A percentile compares a stretch with the other conserved stretches of the same genome.
These are phyloP conservation scores for Capsicum baccatum DNA, from an alignment of 257 asterid species.

Conservation along the genomic window DNA sequence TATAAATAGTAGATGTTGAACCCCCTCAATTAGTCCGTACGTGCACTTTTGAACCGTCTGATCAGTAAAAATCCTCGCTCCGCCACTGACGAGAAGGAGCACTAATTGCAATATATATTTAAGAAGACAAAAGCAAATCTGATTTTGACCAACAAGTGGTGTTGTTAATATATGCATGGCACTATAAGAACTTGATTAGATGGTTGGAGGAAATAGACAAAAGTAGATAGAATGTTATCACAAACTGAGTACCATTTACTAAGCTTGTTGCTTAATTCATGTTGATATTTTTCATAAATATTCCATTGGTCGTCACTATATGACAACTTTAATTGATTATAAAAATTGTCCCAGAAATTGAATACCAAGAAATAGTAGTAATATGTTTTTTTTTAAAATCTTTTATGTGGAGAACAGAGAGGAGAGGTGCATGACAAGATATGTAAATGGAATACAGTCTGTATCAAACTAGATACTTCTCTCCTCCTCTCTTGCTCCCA, in stretches of 20 bases:
- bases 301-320: background rate
- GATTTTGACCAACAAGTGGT: background rate
- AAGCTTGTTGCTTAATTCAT: constrained; percentile 24
- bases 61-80: no score
- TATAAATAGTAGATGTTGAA: no score
- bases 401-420: constrained; percentile 18
- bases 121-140: background rate
- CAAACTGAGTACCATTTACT: background rate
- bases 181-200: background rate
- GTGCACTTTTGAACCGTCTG: no score
- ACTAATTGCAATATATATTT: constrained; percentile 2
- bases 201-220: background rate
- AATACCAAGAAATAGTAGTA: background rate
- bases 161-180: background rate
- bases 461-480: constrained; percentile 13
- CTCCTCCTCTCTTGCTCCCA: background rate
- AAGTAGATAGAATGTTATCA: background rate
- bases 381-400: background rate
- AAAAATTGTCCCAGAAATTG: background rate
- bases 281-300: background rate
- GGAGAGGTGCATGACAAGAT: background rate
- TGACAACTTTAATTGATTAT: background rate
- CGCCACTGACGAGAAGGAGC: background rate
- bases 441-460: constrained; percentile 37
- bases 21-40: no score